Base-by-base conservation (phyloP, 176 grass and related monocot species). In the Dactylis glomerata region DNA sequence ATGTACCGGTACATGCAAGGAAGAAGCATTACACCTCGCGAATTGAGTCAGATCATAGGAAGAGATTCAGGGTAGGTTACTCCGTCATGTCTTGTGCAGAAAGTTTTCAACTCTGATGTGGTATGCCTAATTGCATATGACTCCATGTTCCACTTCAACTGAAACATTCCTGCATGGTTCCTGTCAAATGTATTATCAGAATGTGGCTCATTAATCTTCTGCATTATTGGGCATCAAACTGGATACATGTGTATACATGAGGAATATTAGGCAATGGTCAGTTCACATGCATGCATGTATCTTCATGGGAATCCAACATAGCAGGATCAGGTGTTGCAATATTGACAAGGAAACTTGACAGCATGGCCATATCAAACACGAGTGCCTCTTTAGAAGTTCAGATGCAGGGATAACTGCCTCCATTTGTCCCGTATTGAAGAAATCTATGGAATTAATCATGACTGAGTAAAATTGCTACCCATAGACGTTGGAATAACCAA, bases 1-100 rank as follows among this genome's bases (percentile, higher is more conserved):
- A 76, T 83, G 58, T 12, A 66, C 81, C 79, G 0, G 78, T 45
- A 42, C 82, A 91, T 83, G 80, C 77, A 33, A 78, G 76, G 73
- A 92, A 79, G 75, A 82, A 88, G 80, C 55, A 85, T 70, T 76
- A 82, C 72, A 87, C 46, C 4, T 82, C 68, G 34, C 65, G 85
- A 83, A 83, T 84, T 28, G 87, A 92, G 24, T 93, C 92, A 52
- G 87, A 84, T 78, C 87, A 85, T 56, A 86, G 89, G 44, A 98
- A 95, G 85, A 95, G 93, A 92, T 95, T 98, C 82, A 98, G 86
- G 88, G 96, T 98, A 90, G n/a, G 82, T 57, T 77, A 32, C 30
- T 51, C 46, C 32, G 34, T 72, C 34, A 81, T 71, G 10, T 50
- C 13, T 33, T 80, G 1, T 37, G 37, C 14, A 14, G 26, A 61